Percentiles rank a stretch among this genome's conserved stretches.
These are phyloP conservation scores for Dendrobium chrysotoxum DNA, from an alignment of 106 monocot genomes.

Conservation along the genomic window DNA sequence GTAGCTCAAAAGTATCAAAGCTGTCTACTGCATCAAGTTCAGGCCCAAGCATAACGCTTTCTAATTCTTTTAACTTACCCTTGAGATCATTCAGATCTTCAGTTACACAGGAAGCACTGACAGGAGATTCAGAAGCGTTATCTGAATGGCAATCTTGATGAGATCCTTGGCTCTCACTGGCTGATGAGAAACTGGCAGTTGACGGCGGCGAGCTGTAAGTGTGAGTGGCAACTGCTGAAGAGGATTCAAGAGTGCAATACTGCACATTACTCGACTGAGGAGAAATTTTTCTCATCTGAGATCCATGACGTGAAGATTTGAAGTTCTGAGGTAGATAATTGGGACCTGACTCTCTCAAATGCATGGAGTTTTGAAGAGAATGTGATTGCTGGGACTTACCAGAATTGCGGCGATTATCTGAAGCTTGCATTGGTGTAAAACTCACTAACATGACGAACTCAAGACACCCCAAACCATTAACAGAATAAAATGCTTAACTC, in stretches of 20 bases:
- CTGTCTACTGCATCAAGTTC: constrained; percentile 36
- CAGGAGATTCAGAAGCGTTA: constrained; percentile 48
- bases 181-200: too few species aligned
- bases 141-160: constrained; percentile 8
- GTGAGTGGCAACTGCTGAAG: constrained; percentile 10
- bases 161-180: constrained; percentile 43
- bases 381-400: not conserved
- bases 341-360: constrained; percentile 17
- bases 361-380: not conserved
- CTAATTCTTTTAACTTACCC: constrained; percentile 60
- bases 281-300: constrained; percentile 7
- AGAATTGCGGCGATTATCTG: not conserved
- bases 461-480: not conserved
- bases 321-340: constrained; percentile 18
- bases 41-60: constrained; percentile 61
- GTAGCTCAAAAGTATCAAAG: constrained; percentile 36
- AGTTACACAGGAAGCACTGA: constrained; percentile 61
- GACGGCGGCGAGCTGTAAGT: too few species aligned
- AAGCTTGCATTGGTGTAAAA: constrained; percentile 6
- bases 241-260: constrained; percentile 60
- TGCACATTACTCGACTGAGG: constrained; percentile 17
- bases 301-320: constrained; percentile 25
- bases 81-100: constrained; percentile 70
- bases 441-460: not conserved
- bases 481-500: not conserved